phyloP scores from a whole-genome alignment of 495 filamentous ascomycete genomes.

The Chlorociboria aeruginascens region DNA sequence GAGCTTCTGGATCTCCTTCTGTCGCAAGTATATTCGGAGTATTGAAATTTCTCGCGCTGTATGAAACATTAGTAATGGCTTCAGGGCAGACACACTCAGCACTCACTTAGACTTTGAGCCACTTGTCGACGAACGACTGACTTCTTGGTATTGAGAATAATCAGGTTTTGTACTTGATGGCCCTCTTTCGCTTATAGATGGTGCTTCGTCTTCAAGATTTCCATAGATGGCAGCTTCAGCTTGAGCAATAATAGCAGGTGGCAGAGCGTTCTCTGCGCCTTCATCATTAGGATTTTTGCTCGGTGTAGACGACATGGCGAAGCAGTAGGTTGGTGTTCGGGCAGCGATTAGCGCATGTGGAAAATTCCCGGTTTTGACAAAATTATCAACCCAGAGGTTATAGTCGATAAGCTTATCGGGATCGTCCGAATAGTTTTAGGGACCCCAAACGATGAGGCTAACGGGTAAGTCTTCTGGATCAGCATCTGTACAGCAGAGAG shows the following conservation, averaged over 20 bases:
- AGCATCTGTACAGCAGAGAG: too few species aligned
- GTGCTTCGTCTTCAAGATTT: constrained; percentile 10
- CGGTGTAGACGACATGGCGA: too few species aligned
- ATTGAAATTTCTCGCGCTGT: constrained; percentile 6
- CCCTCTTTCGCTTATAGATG: not conserved
- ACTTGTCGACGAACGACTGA: not conserved
- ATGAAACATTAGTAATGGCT: constrained; percentile 1
- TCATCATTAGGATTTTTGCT: too few species aligned
- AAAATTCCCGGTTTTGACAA: too few species aligned
- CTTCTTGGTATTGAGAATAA: not conserved
- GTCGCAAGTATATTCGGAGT: constrained; percentile 6
- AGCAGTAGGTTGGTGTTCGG: too few species aligned
- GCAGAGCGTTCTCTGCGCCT: constrained; percentile 9
- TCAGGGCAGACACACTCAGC: not conserved
- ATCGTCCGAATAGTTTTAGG: too few species aligned
- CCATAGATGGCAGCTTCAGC: constrained; percentile 23
- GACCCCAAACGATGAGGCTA: too few species aligned
- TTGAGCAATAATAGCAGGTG: constrained; percentile 22
- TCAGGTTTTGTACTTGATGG: not conserved
- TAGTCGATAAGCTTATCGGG: too few species aligned
- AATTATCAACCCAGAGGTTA: too few species aligned
- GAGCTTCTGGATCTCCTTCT: constrained; percentile 16
- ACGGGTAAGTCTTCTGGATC: too few species aligned
- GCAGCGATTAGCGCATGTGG: too few species aligned
- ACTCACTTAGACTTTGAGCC: not conserved